These are phyloP conservation scores for Metschnikowia kunwiensis DNA, from an alignment of 805 yeast species.

Conservation along the genomic window DNA sequence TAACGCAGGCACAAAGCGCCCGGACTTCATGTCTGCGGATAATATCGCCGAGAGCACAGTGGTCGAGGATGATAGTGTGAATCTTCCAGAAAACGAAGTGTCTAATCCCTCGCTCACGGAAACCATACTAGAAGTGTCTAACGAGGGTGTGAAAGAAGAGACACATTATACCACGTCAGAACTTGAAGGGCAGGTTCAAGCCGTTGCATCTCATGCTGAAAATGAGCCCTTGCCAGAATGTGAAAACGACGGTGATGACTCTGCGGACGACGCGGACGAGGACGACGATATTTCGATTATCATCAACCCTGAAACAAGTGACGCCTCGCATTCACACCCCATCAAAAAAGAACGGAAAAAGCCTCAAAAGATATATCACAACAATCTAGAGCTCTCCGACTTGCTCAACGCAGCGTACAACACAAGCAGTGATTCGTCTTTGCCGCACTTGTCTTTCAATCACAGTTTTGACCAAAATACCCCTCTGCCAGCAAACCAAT, in stretches of 20 bases:
- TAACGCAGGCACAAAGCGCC: too few species aligned
- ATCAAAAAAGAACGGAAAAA: constrained; percentile 3
- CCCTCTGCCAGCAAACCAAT: constrained; percentile 1
- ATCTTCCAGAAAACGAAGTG: too few species aligned
- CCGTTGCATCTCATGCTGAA: too few species aligned
- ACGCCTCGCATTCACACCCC: not conserved
- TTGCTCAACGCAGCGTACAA: constrained; percentile 11
- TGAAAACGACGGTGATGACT: constrained; percentile 8
- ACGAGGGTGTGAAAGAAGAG: too few species aligned
- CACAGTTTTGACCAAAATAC: constrained; percentile 1
- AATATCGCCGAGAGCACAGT: constrained; percentile 8
- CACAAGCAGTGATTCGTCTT: not conserved
- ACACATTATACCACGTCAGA: too few species aligned
- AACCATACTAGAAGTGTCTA: too few species aligned
- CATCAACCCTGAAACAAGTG: constrained; percentile 29
- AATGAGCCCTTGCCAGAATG: too few species aligned
- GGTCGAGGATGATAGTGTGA: not conserved
- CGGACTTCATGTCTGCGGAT: not conserved
- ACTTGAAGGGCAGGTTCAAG: too few species aligned
- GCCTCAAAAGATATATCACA: constrained; percentile 13
- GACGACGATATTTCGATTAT: constrained; percentile 40
- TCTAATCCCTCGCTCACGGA: not conserved
- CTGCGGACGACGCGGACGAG: constrained; percentile 28
- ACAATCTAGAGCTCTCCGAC: constrained; percentile 10
- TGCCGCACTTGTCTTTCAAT: not conserved